Evolutionary conservation across 192 early-diverging fungal genomes (phyloP).

Genomic region (Ambispora gerdemannii): DNA sequence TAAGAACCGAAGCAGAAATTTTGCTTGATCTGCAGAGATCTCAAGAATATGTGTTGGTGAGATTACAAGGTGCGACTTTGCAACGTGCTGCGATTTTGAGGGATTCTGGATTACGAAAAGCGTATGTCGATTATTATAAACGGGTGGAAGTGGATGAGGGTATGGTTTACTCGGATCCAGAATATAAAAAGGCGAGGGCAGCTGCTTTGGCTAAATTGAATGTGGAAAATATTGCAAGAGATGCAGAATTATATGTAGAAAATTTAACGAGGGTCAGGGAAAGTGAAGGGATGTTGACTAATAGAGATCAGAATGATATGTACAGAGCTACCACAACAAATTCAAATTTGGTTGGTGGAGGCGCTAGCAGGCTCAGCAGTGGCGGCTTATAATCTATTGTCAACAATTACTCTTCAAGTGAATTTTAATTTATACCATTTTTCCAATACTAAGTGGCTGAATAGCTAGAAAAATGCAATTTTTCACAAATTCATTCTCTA

Average conservation of each 20-base stretch:
- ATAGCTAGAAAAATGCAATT: no score
- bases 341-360: no score
- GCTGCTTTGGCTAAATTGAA: slow-evolving; percentile 1
- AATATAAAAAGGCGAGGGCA: slow-evolving; percentile 5
- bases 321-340: no score
- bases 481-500: no score
- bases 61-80: not conserved
- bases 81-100: slow-evolving; percentile 17
- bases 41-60: not conserved
- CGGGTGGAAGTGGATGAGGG: not conserved
- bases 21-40: not conserved
- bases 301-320: no score
- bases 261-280: slow-evolving; percentile 11
- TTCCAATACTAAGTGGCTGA: no score
- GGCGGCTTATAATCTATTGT: no score
- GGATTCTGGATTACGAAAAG: slow-evolving; percentile 14
- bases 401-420: no score
- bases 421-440: no score
- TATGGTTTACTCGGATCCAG: not conserved
- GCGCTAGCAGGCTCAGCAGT: no score
- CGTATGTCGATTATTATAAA: slow-evolving; percentile 21
- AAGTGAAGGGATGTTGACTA: not conserved
- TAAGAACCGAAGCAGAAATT: slow-evolving; percentile 6
- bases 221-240: slow-evolving; percentile 9
- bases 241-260: slow-evolving; percentile 18